Evolutionary conservation across 768 basidiomycete species (phyloP).

Genomic region (Hypholoma sublateritium): DNA sequence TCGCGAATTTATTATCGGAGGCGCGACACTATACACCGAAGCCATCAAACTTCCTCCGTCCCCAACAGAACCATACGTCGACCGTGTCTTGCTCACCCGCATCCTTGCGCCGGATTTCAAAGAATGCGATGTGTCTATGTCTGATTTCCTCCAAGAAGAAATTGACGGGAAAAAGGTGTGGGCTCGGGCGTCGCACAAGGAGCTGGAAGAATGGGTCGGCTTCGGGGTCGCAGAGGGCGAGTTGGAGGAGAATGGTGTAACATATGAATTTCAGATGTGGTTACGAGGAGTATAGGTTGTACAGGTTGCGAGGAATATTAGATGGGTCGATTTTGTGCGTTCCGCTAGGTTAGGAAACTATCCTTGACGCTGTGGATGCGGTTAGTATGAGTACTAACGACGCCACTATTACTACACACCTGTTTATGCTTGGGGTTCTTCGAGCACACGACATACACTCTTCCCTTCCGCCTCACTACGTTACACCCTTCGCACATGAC

Average conservation of each 20-base stretch:
- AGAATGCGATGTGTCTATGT: conserved; percentile 86
- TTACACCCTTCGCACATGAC: conserved; percentile 93
- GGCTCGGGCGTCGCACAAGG: conserved; percentile 58
- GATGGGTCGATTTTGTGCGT: background rate
- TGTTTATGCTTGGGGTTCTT: conserved; percentile 98
- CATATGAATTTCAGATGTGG: conserved; percentile 98
- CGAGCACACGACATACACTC: conserved; percentile 88
- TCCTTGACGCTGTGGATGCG: conserved; percentile 59
- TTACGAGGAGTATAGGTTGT: conserved; percentile 35
- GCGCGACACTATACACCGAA: conserved; percentile 80
- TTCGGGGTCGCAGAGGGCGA: conserved; percentile 74
- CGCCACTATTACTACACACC: conserved; percentile 43
- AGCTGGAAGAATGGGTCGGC: conserved; percentile 75
- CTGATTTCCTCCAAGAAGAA: conserved; percentile 55
- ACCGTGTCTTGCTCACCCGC: conserved; percentile 87
- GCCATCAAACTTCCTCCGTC: conserved; percentile 45
- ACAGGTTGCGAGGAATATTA: conserved; percentile 6
- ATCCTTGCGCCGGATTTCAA: conserved; percentile 72
- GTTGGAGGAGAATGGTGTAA: conserved; percentile 79
- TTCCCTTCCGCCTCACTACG: conserved; percentile 85
- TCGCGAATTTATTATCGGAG: conserved; percentile 86
- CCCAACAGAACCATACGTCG: conserved; percentile 46
- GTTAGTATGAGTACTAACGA: conserved; percentile 2
- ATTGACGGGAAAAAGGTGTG: conserved; percentile 41
- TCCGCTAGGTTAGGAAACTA: conserved; percentile 33